Evolutionary conservation across 495 filamentous ascomycete species (phyloP), one percentile per base, ranked within the genome.

Genomic region (Xylaria longipes): DNA sequence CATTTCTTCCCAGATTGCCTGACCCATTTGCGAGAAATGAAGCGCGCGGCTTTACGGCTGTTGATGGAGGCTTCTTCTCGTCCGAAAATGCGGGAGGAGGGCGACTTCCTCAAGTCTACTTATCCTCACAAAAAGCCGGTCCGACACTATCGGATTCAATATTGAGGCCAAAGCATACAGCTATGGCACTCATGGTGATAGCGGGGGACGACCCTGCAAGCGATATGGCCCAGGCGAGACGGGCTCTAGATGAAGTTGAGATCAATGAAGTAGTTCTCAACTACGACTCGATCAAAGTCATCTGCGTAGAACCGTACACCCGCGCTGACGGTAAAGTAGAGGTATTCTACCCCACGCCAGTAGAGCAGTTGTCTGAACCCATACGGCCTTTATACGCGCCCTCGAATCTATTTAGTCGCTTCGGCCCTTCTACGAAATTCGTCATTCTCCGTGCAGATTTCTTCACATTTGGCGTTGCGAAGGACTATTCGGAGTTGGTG

Each of bases 31-130:
- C 64, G 3, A 29, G 12, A 33, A 41, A 20, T 12, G 78, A 80
- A 56, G 68, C 56, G 22, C 64, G 31, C 11, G 78, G 76, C 33
- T 78, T 74, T 35, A 62, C 33, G 45, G 8, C 35, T n/a, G 75
- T 77, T 22, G 45, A 71, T 63, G 72, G 45, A 5, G 78, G 76
- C 25, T 80, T 78, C 71, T 75, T 77, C 25, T 60, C 73, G 3
- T 25, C 65, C 12, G n/a, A 73, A 27, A 65, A 73, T 70, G 60
- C 25, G 3, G 78, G 78, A 7, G 78, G 78, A 11, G 70, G 72
- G 5, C 73, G 73, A 5, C 15, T 80, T 2, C 71, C 78, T 0
- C 78, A 80, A 63, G 70, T 80, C 27, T 77, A 77, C 37, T 50
- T 80, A 33, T 67, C 71, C 20, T 75, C 72, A 3, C 64, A 22